Conservation (phyloP, 306 rosid genomes). For the Calophaca sinica region DNA sequence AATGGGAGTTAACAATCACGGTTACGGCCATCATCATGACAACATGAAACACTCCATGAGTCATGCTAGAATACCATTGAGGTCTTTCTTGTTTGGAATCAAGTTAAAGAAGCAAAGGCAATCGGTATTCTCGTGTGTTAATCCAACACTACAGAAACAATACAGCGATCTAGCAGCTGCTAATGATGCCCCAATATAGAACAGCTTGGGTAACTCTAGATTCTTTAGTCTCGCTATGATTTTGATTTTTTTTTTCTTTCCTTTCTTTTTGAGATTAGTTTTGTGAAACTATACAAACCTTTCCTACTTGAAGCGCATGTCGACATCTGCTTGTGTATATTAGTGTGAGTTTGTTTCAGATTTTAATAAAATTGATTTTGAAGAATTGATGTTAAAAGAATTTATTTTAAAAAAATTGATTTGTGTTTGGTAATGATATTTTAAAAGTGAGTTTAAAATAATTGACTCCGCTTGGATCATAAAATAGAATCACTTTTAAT, state of each 20-base stretch:
- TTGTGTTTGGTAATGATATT: too few species aligned
- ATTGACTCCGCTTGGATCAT: too few species aligned
- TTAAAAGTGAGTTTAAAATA: too few species aligned
- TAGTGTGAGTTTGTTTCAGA: too few species aligned
- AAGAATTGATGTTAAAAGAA: too few species aligned
- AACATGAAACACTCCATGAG: slow-evolving; percentile 49
- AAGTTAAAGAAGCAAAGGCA: slow-evolving; percentile 75
- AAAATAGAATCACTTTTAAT: too few species aligned
- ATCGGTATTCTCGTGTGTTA: slow-evolving; percentile 61
- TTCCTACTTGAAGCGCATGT: slow-evolving; percentile 11
- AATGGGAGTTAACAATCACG: slow-evolving; percentile 50
- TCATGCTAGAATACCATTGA: slow-evolving; percentile 65
- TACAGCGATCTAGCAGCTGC: slow-evolving; percentile 47
- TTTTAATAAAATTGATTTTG: too few species aligned
- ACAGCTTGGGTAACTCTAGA: neutral
- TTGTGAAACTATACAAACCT: neutral
- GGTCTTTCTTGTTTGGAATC: slow-evolving; percentile 86
- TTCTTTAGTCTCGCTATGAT: slow-evolving; percentile 1
- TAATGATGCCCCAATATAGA: slow-evolving; percentile 42
- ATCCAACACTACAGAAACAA: slow-evolving; percentile 63
- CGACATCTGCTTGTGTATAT: neutral
- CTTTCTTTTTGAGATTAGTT: neutral
- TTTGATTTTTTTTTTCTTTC: neutral
- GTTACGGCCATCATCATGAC: neutral
- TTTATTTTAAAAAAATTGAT: too few species aligned